Base-by-base conservation (phyloP, 768 basidiomycete species). In the Russula griseocarnosa region DNA sequence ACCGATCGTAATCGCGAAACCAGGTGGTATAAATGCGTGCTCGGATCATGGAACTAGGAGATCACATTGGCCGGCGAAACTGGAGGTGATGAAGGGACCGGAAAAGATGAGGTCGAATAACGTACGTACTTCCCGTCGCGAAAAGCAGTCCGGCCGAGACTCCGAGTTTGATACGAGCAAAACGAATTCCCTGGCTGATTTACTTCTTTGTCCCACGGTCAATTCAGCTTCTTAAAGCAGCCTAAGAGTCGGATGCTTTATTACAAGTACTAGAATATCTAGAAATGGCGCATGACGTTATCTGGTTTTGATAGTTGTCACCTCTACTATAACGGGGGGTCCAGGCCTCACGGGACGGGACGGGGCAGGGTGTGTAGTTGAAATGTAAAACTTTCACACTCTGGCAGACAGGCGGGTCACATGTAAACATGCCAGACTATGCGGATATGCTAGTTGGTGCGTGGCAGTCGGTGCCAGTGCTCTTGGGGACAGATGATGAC, bases 241-340 rank as follows among this genome's bases (percentile, higher is more conserved):
- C 16, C 38, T 6, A 40, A 32, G 30, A 44, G 55, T n/a, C 20
- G n/a, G 44, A 3, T 16, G 42, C 11, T 16, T 3, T 42, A 10
- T 47, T 47, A 44, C n/a, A 46, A 46, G 22, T 42, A 36, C 28
- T 42, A 18, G 11, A 18, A 10, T n/a, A 13, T 14, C 40, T 52
- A 18, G 3, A 44, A 53, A 46, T 2, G 22, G 52, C 22, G 3
- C 40, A 44, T 42, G 40, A 30, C 28, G 30, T 44, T 18, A 11
- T 42, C 40, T 5, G 11, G 30, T 18, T 8, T 60, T 60, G 59
- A 32, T 11, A 18, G 60, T 60, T 42, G 50, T 60, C 38, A 53
- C 28, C 40, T 13, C 18, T 1, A 1, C 8, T 13, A 13, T 22
- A 11, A 18, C 32, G 20, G 28, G 28, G 28, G 36, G 59, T 32